These are phyloP conservation scores for Fraxinus paxiana DNA, from an alignment of 305 asterid genomes.

Conservation along the genomic window DNA sequence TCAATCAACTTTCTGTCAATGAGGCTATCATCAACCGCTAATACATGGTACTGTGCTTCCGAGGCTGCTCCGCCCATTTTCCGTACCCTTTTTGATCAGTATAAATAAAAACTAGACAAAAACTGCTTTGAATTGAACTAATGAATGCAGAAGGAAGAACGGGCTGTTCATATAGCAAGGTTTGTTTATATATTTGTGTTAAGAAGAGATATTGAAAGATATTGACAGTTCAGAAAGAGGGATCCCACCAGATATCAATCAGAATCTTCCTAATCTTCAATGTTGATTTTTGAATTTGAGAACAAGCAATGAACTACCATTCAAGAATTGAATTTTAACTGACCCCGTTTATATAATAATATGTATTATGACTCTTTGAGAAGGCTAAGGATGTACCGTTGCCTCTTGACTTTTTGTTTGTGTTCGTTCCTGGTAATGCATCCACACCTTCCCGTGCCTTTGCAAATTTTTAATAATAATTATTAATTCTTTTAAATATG, in stretches of 20 bases:
- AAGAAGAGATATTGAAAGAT: not conserved
- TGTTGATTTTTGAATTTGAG: conserved; percentile 19
- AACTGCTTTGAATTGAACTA: too few species aligned
- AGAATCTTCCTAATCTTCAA: conserved; percentile 18
- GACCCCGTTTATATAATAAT: not conserved
- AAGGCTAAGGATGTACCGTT: not conserved
- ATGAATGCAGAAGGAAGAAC: not conserved
- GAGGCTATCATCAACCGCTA: conserved; percentile 23
- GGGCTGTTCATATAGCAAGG: not conserved
- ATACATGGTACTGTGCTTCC: conserved; percentile 3
- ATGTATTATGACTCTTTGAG: not conserved
- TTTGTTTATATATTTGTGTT: not conserved
- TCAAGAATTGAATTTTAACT: not conserved
- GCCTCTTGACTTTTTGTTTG: not conserved
- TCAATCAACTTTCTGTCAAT: conserved; percentile 27
- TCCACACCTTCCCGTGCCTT: not conserved
- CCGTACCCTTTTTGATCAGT: too few species aligned
- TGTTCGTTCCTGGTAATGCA: not conserved
- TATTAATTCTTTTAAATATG: not conserved
- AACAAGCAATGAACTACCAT: not conserved
- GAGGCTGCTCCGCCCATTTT: not conserved
- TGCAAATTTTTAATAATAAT: not conserved
- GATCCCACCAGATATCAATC: conserved; percentile 21
- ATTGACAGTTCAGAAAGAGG: conserved; percentile 14
- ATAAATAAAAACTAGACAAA: too few species aligned